Percentiles rank a stretch among this genome's conserved stretches.
Evolutionary conservation across 2,329 filamentous ascomycete species (phyloP).

Genomic region (Fusarium proliferatum): DNA sequence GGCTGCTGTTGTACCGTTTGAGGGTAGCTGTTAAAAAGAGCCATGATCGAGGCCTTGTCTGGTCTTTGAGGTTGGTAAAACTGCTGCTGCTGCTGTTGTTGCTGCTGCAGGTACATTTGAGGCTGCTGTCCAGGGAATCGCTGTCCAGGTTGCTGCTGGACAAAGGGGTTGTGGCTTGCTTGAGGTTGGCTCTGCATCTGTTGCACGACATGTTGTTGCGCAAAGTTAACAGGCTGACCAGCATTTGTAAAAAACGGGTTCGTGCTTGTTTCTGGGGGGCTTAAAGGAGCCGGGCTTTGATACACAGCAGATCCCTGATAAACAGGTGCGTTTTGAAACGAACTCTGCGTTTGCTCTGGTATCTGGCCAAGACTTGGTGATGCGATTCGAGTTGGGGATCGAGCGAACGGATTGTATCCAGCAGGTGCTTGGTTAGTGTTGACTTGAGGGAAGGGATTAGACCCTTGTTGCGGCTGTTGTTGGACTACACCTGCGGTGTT

Average conservation of each 20-base stretch:
- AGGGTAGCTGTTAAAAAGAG: conserved; percentile 75
- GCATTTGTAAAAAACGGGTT: conserved; percentile 54
- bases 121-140: conserved; percentile 32
- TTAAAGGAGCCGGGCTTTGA: conserved; percentile 44
- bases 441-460: conserved; percentile 48
- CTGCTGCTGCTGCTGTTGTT: conserved; percentile 47
- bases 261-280: conserved; percentile 42
- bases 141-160: conserved; percentile 42
- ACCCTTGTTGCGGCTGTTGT: conserved; percentile 50
- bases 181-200: conserved; percentile 31
- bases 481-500: conserved; percentile 50
- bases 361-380: conserved; percentile 64
- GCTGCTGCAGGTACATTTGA: conserved; percentile 38
- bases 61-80: conserved; percentile 61
- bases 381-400: conserved; percentile 62
- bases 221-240: conserved; percentile 44
- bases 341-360: conserved; percentile 62
- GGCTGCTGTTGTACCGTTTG: conserved; percentile 60
- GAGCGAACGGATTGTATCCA: conserved; percentile 61
- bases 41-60: conserved; percentile 80
- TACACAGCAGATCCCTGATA: conserved; percentile 50
- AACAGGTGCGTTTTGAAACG: conserved; percentile 51
- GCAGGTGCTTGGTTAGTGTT: conserved; percentile 52
- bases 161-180: conserved; percentile 41
- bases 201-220: conserved; percentile 38